Conservation (phyloP, 2,329 filamentous ascomycete genomes). For the Podosphaera aphanis region DNA sequence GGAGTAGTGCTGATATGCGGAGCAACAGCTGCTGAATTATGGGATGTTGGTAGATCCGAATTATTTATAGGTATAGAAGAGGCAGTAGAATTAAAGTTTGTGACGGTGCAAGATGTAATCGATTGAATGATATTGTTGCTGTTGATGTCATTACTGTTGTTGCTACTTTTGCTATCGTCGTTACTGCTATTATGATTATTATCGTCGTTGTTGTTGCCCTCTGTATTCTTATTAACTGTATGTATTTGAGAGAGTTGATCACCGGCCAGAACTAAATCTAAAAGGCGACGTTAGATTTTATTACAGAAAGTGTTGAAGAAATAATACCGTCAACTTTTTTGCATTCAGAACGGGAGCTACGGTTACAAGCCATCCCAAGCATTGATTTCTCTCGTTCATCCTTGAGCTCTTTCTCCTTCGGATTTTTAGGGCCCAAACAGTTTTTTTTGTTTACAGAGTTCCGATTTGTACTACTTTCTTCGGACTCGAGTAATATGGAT, state of each 20-base stretch:
- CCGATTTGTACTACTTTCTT: constrained; percentile 36
- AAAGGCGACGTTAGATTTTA: constrained; percentile 2
- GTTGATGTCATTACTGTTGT: no score
- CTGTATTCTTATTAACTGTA: no score
- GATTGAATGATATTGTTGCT: no score
- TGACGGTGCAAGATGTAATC: no score
- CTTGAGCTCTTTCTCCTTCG: constrained; percentile 39
- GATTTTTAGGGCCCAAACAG: constrained; percentile 29
- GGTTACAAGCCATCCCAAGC: constrained; percentile 51
- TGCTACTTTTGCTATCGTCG: no score
- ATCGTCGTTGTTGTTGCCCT: no score
- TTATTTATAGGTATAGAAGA: no score
- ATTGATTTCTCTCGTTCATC: constrained; percentile 55
- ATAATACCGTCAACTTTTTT: constrained; percentile 55
- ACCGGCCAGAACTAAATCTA: constrained; percentile 51
- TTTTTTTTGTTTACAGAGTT: constrained; percentile 35
- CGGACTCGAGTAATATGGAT: constrained; percentile 38
- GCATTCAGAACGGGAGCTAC: constrained; percentile 63
- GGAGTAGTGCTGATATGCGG: constrained; percentile 21
- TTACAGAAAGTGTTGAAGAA: neutral
- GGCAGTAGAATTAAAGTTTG: no score
- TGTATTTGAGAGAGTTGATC: no score
- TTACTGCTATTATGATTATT: no score
- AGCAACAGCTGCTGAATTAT: constrained; percentile 23
- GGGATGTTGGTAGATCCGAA: constrained; percentile 20